Base-by-base conservation (phyloP, 495 filamentous ascomycete species). In the Penicillium cosmopolitanum region DNA sequence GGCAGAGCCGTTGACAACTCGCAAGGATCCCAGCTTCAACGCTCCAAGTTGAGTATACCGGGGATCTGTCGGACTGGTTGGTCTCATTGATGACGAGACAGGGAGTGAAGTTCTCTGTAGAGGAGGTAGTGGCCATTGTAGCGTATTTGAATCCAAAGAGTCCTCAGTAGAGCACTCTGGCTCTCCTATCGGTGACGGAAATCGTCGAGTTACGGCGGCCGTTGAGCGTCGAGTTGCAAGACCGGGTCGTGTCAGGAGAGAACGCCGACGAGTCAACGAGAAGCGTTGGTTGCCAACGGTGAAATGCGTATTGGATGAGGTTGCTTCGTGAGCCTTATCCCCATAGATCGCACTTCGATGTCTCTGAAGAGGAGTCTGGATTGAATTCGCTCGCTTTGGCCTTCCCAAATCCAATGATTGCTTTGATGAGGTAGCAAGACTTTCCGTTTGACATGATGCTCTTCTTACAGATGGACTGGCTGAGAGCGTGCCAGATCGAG, bases 11-110 rank as follows among this genome's bases (percentile, higher is more conserved):
- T 83, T 83, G 2, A 81, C 80, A 4, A 83, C 76, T 13, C 79
- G 74, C 50, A 83, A 56, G 13, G 80, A 82, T 16, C 81, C 81
- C 18, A 81, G 53, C 43, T 77, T 78, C 23, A 83, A 67, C 2
- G 77, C 76, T 34, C 80, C 80, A 16, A 83, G 58, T 57, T 83
- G 77, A n/a, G 77, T 77, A 57, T 80, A 81, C 21, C 73, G 73
- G 31, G 78, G 65, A 48, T 76, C 76, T 21, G 58, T 67, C 15
- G 81, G 81, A 44, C 78, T 82, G 21, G 68, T 56, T 9, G 77
- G 72, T 15, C 75, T 72, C 8, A 53, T 40, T 18, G 61, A 60
- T 13, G 60, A 31, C 25, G 42, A 28, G 1, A 38, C 11, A 1
- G 25, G 46, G 11, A 60, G 38, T 4, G 48, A 28, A 25, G 56